Conservation (phyloP, 2,329 filamentous ascomycete genomes). For the Cryphonectria carpinicola region DNA sequence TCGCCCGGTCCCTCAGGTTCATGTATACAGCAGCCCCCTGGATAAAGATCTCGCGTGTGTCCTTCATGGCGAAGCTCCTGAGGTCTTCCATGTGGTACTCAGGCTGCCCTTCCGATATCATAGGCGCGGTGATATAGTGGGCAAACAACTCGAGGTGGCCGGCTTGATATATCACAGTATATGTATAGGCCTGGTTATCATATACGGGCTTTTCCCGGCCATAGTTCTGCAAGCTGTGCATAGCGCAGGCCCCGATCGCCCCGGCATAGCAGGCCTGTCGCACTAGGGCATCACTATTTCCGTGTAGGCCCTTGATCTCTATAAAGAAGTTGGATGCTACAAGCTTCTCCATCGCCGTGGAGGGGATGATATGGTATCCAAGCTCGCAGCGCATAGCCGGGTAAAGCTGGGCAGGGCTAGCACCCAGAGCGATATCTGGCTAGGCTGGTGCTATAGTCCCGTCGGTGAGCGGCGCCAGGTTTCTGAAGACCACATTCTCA, state of each 20-base stretch:
- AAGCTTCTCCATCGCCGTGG: constrained; percentile 36
- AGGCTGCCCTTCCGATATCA: constrained; percentile 36
- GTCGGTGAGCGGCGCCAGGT: constrained; percentile 42
- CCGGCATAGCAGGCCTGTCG: constrained; percentile 40
- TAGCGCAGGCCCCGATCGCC: neutral
- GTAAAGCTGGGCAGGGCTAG: constrained; percentile 27
- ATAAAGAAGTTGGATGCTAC: constrained; percentile 48
- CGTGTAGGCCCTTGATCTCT: constrained; percentile 43
- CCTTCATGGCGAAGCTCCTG: constrained; percentile 35
- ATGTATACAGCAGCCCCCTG: constrained; percentile 44
- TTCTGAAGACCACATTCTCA: constrained; percentile 38
- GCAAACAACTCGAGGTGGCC: constrained; percentile 44
- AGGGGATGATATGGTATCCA: constrained; percentile 39
- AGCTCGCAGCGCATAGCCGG: constrained; percentile 33
- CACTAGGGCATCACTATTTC: constrained; percentile 38
- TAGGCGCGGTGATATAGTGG: constrained; percentile 41
- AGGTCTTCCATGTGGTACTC: constrained; percentile 49
- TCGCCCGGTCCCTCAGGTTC: constrained; percentile 45
- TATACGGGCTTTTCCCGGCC: constrained; percentile 23
- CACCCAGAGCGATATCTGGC: constrained; percentile 41
- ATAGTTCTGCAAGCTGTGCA: constrained; percentile 11
- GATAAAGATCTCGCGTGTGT: constrained; percentile 38
- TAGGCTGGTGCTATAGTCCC: constrained; percentile 35
- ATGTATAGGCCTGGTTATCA: neutral
- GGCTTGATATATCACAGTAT: constrained; percentile 1